Percentiles rank a stretch among this genome's conserved stretches.
Conservation (phyloP, 140 eudicot species). For the Oenanthe javanica region DNA sequence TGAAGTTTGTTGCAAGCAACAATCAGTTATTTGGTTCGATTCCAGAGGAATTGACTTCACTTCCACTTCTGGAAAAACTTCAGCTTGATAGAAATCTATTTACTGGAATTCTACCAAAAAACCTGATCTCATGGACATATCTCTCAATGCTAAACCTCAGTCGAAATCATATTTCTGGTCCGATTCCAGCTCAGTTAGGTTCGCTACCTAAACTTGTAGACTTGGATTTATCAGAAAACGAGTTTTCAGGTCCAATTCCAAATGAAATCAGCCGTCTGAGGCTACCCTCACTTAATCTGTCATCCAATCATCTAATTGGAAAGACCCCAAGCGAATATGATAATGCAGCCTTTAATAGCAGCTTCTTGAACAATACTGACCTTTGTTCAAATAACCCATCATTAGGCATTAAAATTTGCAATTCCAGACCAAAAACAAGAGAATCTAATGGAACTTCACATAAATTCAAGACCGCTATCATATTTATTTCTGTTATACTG, state of each 20-base stretch:
- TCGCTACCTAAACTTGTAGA: constrained; percentile 29
- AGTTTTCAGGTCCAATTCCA: constrained; percentile 58
- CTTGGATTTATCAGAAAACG: constrained; percentile 56
- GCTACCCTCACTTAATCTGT: constrained; percentile 47
- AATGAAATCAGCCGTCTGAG: constrained; percentile 30
- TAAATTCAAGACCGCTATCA: constrained; percentile 26
- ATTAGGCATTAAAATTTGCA: constrained; percentile 39
- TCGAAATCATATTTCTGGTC: constrained; percentile 51
- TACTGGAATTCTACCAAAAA: constrained; percentile 48
- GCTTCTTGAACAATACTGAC: constrained; percentile 54
- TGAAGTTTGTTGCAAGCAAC: constrained; percentile 43
- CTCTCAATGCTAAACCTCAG: constrained; percentile 44
- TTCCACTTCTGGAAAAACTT: constrained; percentile 25
- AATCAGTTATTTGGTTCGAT: constrained; percentile 44
- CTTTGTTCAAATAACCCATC: constrained; percentile 48
- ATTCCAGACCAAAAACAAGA: constrained; percentile 6
- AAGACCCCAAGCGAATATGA: constrained; percentile 43
- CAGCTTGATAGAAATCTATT: constrained; percentile 51
- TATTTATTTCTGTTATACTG: constrained; percentile 31
- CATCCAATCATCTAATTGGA: constrained; percentile 54
- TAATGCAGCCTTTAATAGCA: constrained; percentile 34
- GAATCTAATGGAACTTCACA: constrained; percentile 29
- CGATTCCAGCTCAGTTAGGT: constrained; percentile 53
- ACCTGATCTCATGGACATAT: constrained; percentile 42
- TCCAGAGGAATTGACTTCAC: constrained; percentile 60